These are phyloP conservation scores for Stagonosporopsis vannaccii DNA, from an alignment of 2,329 filamentous ascomycete genomes.

Conservation along the genomic window DNA sequence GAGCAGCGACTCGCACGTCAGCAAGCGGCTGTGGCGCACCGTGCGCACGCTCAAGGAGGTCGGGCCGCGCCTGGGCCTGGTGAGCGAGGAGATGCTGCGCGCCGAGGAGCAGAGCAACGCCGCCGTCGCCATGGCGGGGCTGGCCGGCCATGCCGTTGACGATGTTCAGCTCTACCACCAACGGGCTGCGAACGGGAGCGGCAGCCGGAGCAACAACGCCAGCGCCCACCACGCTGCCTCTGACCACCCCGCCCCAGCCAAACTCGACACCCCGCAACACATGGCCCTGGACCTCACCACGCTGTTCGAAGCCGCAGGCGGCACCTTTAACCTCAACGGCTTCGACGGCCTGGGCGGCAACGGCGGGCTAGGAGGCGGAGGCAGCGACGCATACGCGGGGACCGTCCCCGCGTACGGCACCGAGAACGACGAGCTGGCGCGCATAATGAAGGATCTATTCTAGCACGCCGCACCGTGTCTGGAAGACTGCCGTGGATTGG, in stretches of 20 bases:
- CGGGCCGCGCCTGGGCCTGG: conserved; percentile 71
- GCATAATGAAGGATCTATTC: conserved; percentile 67
- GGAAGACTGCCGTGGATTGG: too few species aligned
- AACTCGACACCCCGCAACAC: conserved; percentile 61
- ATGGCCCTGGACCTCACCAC: conserved; percentile 70
- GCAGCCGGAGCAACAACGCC: conserved; percentile 39
- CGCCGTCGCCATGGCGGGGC: conserved; percentile 70
- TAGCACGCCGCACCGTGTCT: conserved; percentile 33
- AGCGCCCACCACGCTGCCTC: not conserved
- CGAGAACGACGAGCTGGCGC: conserved; percentile 67
- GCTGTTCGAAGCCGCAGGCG: conserved; percentile 69
- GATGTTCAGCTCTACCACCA: conserved; percentile 16
- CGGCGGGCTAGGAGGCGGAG: conserved; percentile 43
- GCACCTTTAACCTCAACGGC: conserved; percentile 44
- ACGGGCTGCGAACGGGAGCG: too few species aligned
- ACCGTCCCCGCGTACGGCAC: conserved; percentile 56
- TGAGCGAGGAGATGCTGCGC: conserved; percentile 53
- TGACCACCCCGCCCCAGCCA: not conserved
- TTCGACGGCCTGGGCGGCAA: conserved; percentile 45
- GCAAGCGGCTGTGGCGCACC: conserved; percentile 75
- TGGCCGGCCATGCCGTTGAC: conserved; percentile 50
- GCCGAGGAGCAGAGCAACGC: conserved; percentile 67
- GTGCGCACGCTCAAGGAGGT: conserved; percentile 75
- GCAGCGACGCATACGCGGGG: not conserved
- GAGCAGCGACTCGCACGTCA: conserved; percentile 74